phyloP scores from a whole-genome alignment of 768 basidiomycete genomes.

The Sutorius australiensis region DNA sequence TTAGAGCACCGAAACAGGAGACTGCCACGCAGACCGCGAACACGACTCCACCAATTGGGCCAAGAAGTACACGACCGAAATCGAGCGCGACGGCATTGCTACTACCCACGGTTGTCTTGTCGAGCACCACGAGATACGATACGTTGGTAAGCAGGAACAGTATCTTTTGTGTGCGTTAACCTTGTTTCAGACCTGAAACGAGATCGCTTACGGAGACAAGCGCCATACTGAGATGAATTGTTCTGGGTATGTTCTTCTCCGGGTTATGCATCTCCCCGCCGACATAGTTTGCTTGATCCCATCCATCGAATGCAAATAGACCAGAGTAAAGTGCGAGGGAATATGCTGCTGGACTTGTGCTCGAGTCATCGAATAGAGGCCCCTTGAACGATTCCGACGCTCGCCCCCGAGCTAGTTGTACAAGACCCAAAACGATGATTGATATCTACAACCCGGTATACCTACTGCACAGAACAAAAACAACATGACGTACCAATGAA shows the following conservation, averaged over 20 bases:
- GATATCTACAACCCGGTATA: slow-evolving; percentile 43
- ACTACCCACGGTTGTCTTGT: slow-evolving; percentile 65
- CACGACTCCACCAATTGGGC: slow-evolving; percentile 77
- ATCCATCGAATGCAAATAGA: slow-evolving; percentile 94
- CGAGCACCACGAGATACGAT: slow-evolving; percentile 91
- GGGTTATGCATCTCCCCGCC: slow-evolving; percentile 84
- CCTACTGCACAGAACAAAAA: background rate
- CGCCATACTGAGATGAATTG: slow-evolving; percentile 88
- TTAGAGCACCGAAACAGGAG: slow-evolving; percentile 93
- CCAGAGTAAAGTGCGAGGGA: slow-evolving; percentile 95
- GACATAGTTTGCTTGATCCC: slow-evolving; percentile 92
- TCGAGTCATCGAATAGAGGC: slow-evolving; percentile 70
- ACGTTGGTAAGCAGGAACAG: slow-evolving; percentile 82
- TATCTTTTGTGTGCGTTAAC: slow-evolving; percentile 36
- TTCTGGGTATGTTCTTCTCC: slow-evolving; percentile 81
- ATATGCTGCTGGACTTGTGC: slow-evolving; percentile 76
- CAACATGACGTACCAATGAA: slow-evolving; percentile 52
- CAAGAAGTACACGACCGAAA: slow-evolving; percentile 85
- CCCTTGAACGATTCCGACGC: slow-evolving; percentile 64
- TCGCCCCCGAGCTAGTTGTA: slow-evolving; percentile 69
- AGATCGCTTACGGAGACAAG: slow-evolving; percentile 59
- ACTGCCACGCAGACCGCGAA: slow-evolving; percentile 92
- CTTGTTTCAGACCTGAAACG: background rate
- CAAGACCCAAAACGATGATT: slow-evolving; percentile 73
- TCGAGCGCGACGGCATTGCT: slow-evolving; percentile 90